phyloP scores from a whole-genome alignment of 441 rosid genomes.

The Croton setiger region DNA sequence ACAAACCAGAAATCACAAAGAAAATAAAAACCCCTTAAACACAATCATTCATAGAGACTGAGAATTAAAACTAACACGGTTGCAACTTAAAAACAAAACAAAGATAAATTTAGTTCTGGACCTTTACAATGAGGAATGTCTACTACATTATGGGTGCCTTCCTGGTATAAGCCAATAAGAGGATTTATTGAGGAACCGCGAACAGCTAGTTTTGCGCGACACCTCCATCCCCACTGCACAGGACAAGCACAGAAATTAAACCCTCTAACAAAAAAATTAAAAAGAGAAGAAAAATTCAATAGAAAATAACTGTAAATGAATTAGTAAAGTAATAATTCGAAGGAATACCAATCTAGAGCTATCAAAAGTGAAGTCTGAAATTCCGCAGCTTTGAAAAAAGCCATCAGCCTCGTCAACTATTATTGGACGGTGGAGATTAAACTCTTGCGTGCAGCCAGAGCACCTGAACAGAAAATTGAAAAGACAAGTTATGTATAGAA shows the following conservation, averaged over 20 bases:
- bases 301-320: neutral
- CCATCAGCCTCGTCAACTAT: slow-evolving; percentile 67
- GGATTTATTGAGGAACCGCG: slow-evolving; percentile 66
- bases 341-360: slow-evolving; percentile 63
- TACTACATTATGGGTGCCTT: slow-evolving; percentile 78
- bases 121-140: slow-evolving; percentile 91
- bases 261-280: neutral
- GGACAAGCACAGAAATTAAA: slow-evolving; percentile 23
- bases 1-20: slow-evolving; percentile 20
- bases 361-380: slow-evolving; percentile 80
- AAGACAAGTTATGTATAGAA: neutral
- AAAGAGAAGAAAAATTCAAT: neutral
- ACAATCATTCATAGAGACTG: neutral
- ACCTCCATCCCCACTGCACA: slow-evolving; percentile 86
- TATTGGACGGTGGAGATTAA: slow-evolving; percentile 75
- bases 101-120: slow-evolving; percentile 7
- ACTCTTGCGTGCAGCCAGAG: slow-evolving; percentile 90
- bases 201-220: slow-evolving; percentile 85
- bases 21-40: neutral
- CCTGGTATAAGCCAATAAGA: slow-evolving; percentile 80
- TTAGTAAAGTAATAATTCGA: neutral
- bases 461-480: slow-evolving; percentile 41
- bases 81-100: neutral
- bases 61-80: slow-evolving; percentile 1
- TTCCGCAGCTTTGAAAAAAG: slow-evolving; percentile 61